phyloP scores from a whole-genome alignment of 495 filamentous ascomycete species.

The Podospora bellae-mahoneyi region DNA sequence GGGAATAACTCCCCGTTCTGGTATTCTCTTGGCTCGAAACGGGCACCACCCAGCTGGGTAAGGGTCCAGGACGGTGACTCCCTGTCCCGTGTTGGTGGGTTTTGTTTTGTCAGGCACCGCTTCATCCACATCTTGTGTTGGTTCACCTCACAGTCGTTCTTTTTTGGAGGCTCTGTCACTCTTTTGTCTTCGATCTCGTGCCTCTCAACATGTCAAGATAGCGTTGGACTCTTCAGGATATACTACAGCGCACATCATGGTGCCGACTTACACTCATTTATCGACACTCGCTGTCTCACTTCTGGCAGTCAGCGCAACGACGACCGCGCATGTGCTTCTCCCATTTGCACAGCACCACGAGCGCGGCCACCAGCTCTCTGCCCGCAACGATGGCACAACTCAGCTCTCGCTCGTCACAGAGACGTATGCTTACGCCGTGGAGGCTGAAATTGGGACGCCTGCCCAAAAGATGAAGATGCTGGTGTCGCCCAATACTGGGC shows the following conservation, averaged over 20 bases:
- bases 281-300: conserved; percentile 14
- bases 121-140: conserved; percentile 6
- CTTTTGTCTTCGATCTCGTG: neutral
- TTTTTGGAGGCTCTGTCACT: neutral
- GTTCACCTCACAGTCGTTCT: conserved; percentile 12
- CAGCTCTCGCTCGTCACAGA: conserved; percentile 3
- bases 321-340: conserved; percentile 21
- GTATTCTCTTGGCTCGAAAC: neutral
- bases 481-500: conserved; percentile 66
- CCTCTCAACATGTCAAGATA: neutral
- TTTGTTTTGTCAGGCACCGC: neutral
- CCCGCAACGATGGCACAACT: conserved; percentile 12
- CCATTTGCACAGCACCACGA: conserved; percentile 16
- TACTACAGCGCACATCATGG: conserved; percentile 12
- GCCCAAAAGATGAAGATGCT: conserved; percentile 54
- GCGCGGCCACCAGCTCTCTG: conserved; percentile 1
- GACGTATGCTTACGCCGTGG: conserved; percentile 50
- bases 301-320: conserved; percentile 6
- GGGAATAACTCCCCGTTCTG: neutral
- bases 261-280: conserved; percentile 16
- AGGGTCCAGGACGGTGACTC: neutral
- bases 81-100: neutral
- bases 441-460: conserved; percentile 62
- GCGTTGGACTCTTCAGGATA: neutral
- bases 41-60: neutral